Evolutionary conservation across 257 asterid genomes (phyloP).

Genomic region (Thymus mandschuricus): DNA sequence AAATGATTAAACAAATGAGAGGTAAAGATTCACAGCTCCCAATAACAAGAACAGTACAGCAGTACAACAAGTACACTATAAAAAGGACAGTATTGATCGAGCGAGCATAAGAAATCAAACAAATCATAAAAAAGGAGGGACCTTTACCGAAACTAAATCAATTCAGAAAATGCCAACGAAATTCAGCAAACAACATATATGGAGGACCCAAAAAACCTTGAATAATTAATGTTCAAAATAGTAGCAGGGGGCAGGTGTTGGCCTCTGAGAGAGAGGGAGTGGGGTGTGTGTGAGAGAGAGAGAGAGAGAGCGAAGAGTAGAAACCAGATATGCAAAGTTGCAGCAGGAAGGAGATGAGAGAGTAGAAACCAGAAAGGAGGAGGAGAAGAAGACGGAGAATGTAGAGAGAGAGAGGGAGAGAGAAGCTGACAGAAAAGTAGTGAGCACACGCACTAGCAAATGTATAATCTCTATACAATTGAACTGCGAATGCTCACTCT

Average conservation of each 20-base stretch:
- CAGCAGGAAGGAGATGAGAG: background rate
- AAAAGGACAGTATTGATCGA: background rate
- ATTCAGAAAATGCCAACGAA: background rate
- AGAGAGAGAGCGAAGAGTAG: background rate
- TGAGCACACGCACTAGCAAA: conserved; percentile 53
- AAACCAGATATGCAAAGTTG: background rate
- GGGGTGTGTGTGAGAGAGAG: background rate
- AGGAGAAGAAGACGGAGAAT: background rate
- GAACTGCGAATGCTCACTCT: conserved; percentile 61
- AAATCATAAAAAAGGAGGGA: background rate
- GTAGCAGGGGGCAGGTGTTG: background rate
- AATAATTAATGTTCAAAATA: background rate
- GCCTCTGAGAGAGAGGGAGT: background rate
- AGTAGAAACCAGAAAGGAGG: conserved; percentile 23
- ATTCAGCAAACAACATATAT: background rate
- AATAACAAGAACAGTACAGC: conserved; percentile 19
- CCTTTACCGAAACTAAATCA: background rate
- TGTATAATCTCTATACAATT: conserved; percentile 41
- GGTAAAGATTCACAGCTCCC: background rate
- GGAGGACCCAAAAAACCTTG: background rate
- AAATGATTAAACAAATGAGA: background rate
- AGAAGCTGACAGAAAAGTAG: conserved; percentile 52
- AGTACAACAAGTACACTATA: conserved; percentile 1
- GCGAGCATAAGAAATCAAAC: background rate
- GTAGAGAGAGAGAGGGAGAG: background rate